Evolutionary conservation across 208 protist genomes (phyloP), one percentile per base, ranked within the genome.

Genomic region (Vickermania spadyakhi): DNA sequence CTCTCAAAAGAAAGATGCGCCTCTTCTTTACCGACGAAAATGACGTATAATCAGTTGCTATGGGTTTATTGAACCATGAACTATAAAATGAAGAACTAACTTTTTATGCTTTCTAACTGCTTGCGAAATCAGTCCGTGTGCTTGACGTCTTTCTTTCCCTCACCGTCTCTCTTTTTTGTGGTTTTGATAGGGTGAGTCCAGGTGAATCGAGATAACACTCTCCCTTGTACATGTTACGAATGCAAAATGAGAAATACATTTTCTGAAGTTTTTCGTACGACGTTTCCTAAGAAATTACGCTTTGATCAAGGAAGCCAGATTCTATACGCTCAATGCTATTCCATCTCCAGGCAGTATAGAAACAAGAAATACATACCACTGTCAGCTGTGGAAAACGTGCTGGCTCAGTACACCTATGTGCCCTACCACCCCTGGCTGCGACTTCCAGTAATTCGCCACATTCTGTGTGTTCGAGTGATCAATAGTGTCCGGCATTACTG

Each of bases 231-330:
- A n/a, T n/a, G n/a, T n/a, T n/a, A n/a, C n/a, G n/a, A n/a, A n/a
- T n/a, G n/a, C n/a, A n/a, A n/a, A 3, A 51, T 54, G 28, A 89
- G 88, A 80, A 88, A 75, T 57, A 77, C 67, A 36, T 62, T 89
- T 27, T 18, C 68, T 3, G 79, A 91, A 57, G 67, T 93, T 0
- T 90, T 79, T 52, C 74, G 79, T 13, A 68, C 79, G 31, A 83
- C 74, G 11, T 95, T 90, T 45, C 85, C 89, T 11, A 86, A 79
- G 62, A 73, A 80, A 23, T 75, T 95, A 7, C 80, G 89, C 45
- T 95, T 89, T 53, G 83, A 91, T 58, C 79, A 84, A 58, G 74
- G 76, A 22, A 85, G 77, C 54, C 83, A 84, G 60, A 81, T 91
- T 42, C 72, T 95, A 18, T 87, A 90, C 65, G 83, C 85, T 1